phyloP scores from a whole-genome alignment of 78 protist genomes.

The Guillardia theta region DNA sequence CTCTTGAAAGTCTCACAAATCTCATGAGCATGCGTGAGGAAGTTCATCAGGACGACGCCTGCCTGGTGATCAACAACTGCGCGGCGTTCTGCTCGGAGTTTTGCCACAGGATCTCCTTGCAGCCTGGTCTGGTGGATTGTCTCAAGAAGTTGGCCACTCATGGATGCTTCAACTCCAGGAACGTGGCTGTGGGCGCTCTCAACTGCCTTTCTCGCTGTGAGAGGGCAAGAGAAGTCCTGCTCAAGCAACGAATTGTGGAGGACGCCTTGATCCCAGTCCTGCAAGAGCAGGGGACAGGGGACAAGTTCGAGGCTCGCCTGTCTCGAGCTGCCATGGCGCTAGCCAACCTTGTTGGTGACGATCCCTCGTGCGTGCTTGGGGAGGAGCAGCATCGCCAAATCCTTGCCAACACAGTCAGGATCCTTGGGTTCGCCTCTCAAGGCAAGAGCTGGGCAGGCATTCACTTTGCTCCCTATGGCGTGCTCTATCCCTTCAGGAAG shows the following conservation, averaged over 20 bases:
- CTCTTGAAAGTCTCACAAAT: neutral
- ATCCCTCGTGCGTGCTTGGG: neutral
- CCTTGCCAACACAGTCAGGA: neutral
- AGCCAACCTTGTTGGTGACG: neutral
- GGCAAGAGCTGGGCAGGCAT: slow-evolving; percentile 27
- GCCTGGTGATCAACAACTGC: slow-evolving; percentile 8
- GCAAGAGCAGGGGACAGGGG: neutral
- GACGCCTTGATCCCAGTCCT: neutral
- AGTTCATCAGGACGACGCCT: neutral
- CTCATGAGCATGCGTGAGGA: neutral
- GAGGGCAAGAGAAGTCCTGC: neutral
- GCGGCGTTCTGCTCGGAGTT: slow-evolving; percentile 3
- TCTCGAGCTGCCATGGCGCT: slow-evolving; percentile 7
- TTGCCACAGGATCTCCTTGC: neutral
- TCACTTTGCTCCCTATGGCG: slow-evolving; percentile 18
- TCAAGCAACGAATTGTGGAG: neutral
- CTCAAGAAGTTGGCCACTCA: neutral
- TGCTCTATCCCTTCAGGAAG: neutral
- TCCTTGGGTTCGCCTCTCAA: neutral
- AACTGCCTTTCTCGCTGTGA: neutral
- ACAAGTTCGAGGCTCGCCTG: neutral
- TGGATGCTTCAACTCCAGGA: neutral
- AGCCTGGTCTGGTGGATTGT: neutral
- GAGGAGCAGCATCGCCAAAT: neutral
- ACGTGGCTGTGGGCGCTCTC: neutral